Evolutionary conservation across 2,329 filamentous ascomycete genomes (phyloP).

Genomic region (Sarocladium strictum): DNA sequence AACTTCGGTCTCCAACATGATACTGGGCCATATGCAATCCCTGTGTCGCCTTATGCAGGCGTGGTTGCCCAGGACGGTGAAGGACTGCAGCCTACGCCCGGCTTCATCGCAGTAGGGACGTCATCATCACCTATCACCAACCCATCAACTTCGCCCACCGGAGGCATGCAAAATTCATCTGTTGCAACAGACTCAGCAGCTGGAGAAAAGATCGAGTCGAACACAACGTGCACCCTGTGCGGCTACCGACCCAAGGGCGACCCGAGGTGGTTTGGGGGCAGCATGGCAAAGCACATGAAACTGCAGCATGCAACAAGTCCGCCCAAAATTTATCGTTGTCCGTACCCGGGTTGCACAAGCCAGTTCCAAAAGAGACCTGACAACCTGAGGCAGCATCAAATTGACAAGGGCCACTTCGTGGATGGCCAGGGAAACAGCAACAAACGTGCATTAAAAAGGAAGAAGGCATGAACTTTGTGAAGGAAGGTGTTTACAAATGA

Average conservation of each 20-base stretch:
- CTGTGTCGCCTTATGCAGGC: not conserved
- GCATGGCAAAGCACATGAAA: constrained; percentile 54
- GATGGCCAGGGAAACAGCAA: constrained; percentile 30
- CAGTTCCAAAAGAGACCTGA: constrained; percentile 51
- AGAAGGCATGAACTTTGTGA: constrained; percentile 23
- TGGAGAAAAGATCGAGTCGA: constrained; percentile 33
- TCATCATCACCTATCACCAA: too few relatives aligned
- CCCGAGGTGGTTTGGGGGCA: constrained; percentile 52
- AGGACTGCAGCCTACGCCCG: too few relatives aligned
- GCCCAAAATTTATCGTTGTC: constrained; percentile 46
- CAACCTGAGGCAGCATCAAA: constrained; percentile 50
- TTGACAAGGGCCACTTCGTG: constrained; percentile 51
- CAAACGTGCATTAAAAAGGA: constrained; percentile 40
- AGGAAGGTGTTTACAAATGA: too few relatives aligned
- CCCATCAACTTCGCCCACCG: constrained; percentile 9
- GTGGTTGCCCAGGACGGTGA: not conserved
- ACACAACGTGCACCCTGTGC: constrained; percentile 44
- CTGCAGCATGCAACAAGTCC: constrained; percentile 44
- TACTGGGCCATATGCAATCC: not conserved
- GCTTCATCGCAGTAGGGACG: too few relatives aligned
- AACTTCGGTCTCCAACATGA: not conserved
- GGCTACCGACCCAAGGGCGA: constrained; percentile 50
- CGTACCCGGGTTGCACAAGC: constrained; percentile 47
- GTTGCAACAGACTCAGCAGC: not conserved
- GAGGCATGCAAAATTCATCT: not conserved